These are phyloP conservation scores for Cylindrotheca fusiformis DNA, from an alignment of 108 stramenopile genomes.

Conservation along the genomic window DNA sequence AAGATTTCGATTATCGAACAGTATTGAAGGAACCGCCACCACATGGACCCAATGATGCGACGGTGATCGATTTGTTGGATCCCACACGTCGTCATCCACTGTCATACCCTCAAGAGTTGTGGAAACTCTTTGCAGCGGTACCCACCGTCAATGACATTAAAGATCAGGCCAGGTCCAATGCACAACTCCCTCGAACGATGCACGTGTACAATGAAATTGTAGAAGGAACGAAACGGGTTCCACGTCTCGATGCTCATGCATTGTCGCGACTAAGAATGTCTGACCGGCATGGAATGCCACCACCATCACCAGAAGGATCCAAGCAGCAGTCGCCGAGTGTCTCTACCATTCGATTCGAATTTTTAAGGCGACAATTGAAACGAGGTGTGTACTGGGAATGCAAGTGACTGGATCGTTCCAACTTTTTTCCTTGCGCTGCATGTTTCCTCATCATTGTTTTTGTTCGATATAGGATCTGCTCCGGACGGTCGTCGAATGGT, in stretches of 20 bases:
- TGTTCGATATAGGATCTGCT: no score
- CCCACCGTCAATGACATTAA: conserved; percentile 54
- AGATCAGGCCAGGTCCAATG: conserved; percentile 9
- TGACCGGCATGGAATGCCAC: conserved; percentile 65
- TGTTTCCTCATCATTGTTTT: no score
- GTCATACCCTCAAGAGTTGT: conserved; percentile 71
- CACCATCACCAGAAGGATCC: conserved; percentile 1
- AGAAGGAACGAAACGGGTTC: conserved; percentile 22
- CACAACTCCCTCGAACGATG: conserved; percentile 42
- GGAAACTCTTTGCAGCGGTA: conserved; percentile 63
- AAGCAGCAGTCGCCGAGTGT: neutral
- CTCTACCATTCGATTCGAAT: conserved; percentile 59
- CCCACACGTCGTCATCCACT: conserved; percentile 19
- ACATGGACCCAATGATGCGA: conserved; percentile 24
- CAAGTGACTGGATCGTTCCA: no score
- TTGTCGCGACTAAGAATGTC: conserved; percentile 52
- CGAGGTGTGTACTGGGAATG: no score
- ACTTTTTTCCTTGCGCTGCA: no score
- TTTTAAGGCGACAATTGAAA: conserved; percentile 50
- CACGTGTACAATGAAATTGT: conserved; percentile 39
- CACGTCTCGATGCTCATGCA: conserved; percentile 48
- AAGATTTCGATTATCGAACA: conserved; percentile 47
- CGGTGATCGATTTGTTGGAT: conserved; percentile 11
- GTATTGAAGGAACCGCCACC: conserved; percentile 1
- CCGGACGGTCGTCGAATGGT: conserved; percentile 60